Evolutionary conservation across 2,329 filamentous ascomycete genomes (phyloP).

Genomic region (Cytospora leucostoma): DNA sequence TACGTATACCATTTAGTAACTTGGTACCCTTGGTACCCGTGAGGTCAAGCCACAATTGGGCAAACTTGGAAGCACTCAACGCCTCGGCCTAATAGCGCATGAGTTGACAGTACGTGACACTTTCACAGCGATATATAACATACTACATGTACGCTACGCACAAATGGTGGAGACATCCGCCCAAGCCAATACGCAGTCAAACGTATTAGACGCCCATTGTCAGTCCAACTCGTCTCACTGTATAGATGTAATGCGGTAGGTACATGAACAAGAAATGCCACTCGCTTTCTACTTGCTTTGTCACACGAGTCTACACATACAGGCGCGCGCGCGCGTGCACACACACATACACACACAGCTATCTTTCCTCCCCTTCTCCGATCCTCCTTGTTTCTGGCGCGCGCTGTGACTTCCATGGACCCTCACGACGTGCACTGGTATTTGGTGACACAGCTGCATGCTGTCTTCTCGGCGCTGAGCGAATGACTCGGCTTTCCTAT

Average conservation of each 20-base stretch:
- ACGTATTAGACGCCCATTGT: background rate
- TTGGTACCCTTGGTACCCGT: background rate
- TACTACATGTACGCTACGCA: background rate
- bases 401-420: background rate
- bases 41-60: background rate
- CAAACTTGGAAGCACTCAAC: background rate
- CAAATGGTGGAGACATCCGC: background rate
- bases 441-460: background rate
- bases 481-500: conserved; percentile 17
- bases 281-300: conserved; percentile 21
- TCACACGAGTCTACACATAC: conserved; percentile 10
- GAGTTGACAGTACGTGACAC: background rate
- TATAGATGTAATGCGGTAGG: too few relatives aligned
- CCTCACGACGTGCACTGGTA: background rate
- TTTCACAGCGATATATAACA: background rate
- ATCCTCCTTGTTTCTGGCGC: background rate
- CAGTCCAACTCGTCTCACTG: too few relatives aligned
- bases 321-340: background rate
- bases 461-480: conserved; percentile 3
- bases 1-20: background rate
- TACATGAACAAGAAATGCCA: conserved; percentile 12
- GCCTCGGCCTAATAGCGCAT: too few relatives aligned
- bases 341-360: background rate
- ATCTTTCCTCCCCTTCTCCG: background rate
- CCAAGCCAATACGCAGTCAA: background rate